Evolutionary conservation across 306 rosid species (phyloP), one percentile per base, ranked within the genome.

Genomic region (Begonia peltatifolia): DNA sequence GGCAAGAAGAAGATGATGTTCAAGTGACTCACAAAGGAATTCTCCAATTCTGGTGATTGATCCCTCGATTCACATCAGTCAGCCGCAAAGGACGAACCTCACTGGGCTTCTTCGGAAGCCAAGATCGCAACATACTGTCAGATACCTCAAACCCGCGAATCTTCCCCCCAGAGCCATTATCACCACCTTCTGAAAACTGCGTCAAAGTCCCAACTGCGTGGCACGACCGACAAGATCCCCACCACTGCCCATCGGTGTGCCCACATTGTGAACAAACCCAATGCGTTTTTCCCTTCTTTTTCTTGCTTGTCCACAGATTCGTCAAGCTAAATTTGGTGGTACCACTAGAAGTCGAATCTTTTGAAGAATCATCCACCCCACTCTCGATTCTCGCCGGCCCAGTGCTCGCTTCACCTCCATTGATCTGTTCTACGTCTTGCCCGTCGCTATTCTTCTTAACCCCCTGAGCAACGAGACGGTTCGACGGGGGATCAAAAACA

Each of bases 261-360:
- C 97, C 97, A 46, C 97, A 90, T 54, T 51, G 36, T 3, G 52
- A 6, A 68, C 97, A 90, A 41, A 90, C 92, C 90, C 90, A 90
- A 20, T 62, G 59, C 36, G 61, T 30, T 63, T 68, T 85, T 46
- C 65, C 82, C 54, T 62, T 76, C 48, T 56, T 55, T 58, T 64
- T 77, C 71, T 50, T 82, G 16, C 9, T 70, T 54, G 71, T 72
- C 17, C 25, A 38, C 2, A 41, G 35, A 10, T 38, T 60, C 58
- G 52, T 50, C 47, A 47, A 12, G 47, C 55, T 67, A 9, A 16
- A 52, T 47, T 46, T 58, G 16, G 41, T 41, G 22, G 3, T 20
- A 36, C 38, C 0, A 30, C 8, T 6, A 30, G 38, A 30, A 30
- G 46, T 15, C 55, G 57, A 41, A 44, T 0, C 57, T 57, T 63